Base-by-base conservation (phyloP, 2,329 filamentous ascomycete species). In the Trichoderma gracile region DNA sequence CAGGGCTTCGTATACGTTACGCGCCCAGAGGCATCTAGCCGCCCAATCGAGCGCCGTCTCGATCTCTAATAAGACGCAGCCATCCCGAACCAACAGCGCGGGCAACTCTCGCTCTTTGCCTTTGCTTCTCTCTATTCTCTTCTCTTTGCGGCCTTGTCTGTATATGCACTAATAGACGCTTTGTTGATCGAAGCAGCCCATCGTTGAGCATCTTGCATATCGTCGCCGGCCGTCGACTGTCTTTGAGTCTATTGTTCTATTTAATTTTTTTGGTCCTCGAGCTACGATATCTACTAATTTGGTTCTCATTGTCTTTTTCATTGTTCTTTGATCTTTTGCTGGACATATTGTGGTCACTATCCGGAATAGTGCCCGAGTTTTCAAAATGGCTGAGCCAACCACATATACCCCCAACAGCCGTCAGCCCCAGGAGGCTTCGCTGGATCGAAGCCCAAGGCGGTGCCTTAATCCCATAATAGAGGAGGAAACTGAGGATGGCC, bases 381-480 rank as follows among this genome's bases (percentile, higher is more conserved):
- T 69, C 74, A 80, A 72, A 67, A 86, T 86, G 83, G 74, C 83
- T 61, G 81, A 82, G 61, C 68, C 72, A 59, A 63, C 73, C 57
- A 67, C 63, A 19, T 46, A 65, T 64, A 64, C 64, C 38, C 63
- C 66, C 68, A 69, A 68, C 64, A 69, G 69, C 68, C 82, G 81
- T 71, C 77, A 76, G 72, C 76, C 81, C 72, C 78, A 77, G 68
- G 81, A 81, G 68, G 78, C 82, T 78, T 80, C 81, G 84, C 84
- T 79, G 82, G 84, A 74, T 75, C 84, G 83, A 79, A 82, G 81
- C 77, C 77, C 76, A 67, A 78, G 76, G 72, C 78, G 76, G 75
- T 75, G 73, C 68, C 84, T 87, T 86, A 87, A 87, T 86, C 84
- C 85, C 68, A 87, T 87, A 85, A 84, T 86, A 71, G 85, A 87